These are phyloP conservation scores for Stemphylium lycopersici DNA, from an alignment of 2,329 filamentous ascomycete genomes.

Conservation along the genomic window DNA sequence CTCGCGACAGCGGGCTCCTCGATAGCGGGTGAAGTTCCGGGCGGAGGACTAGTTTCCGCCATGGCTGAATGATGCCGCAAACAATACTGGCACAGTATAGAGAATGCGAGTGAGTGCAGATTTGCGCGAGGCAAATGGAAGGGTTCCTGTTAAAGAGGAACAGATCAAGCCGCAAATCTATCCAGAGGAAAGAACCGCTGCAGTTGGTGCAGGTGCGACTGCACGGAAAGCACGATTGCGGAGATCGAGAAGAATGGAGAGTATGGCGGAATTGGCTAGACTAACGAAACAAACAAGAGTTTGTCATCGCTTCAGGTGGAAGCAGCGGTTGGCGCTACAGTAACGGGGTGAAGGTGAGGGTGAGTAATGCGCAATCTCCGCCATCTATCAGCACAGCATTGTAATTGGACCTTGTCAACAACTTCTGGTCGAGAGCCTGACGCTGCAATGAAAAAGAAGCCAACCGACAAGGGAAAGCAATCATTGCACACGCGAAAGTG, in stretches of 20 bases:
- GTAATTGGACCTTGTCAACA: not conserved
- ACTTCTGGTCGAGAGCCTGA: not conserved
- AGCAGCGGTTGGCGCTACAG: conserved; percentile 8
- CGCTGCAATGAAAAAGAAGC: not conserved
- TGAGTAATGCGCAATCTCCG: not conserved
- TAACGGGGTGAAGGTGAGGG: conserved; percentile 20
- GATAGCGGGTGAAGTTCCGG: conserved; percentile 2
- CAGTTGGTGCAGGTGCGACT: not conserved
- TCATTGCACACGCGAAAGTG: not conserved
- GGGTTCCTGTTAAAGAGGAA: conserved; percentile 1
- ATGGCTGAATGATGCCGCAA: conserved; percentile 1
- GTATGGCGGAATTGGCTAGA: not conserved
- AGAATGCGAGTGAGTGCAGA: not conserved
- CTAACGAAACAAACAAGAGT: conserved; percentile 1
- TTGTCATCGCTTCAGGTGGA: conserved; percentile 7
- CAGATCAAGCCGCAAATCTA: conserved; percentile 9
- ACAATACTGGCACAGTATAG: conserved; percentile 4
- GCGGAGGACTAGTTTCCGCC: not conserved
- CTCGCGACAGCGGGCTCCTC: not conserved
- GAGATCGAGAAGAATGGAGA: not conserved
- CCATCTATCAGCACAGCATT: not conserved
- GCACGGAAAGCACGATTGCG: conserved; percentile 1
- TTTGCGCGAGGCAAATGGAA: not conserved
- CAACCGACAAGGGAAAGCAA: not conserved
- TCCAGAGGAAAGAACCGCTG: conserved; percentile 7